phyloP scores from a whole-genome alignment of 495 filamentous ascomycete species.

The Margaritispora aquatica region DNA sequence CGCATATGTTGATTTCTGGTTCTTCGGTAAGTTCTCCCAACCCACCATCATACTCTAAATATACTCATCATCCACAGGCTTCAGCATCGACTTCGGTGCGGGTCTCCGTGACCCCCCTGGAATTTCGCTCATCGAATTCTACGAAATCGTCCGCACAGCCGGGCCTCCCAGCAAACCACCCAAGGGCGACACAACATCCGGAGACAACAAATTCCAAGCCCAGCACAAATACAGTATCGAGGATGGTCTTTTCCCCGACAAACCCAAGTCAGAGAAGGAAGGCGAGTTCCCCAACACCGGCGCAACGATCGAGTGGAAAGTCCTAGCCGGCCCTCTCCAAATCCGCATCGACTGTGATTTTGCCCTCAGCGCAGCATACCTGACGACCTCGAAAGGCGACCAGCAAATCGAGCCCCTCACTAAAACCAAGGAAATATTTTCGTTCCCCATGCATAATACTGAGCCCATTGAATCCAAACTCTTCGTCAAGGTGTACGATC shows the following conservation, averaged over 20 bases:
- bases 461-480: neutral
- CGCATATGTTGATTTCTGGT: conserved; percentile 5
- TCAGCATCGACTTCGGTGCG: conserved; percentile 1
- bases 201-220: neutral
- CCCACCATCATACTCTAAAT: neutral
- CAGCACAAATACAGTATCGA: conserved; percentile 2
- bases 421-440: neutral
- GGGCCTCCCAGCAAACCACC: neutral
- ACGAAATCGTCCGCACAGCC: conserved; percentile 1
- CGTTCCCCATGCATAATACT: neutral
- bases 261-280: neutral
- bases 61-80: neutral
- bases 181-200: neutral
- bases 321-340: neutral
- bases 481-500: neutral
- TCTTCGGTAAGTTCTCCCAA: conserved; percentile 1
- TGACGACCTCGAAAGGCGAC: neutral
- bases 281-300: conserved; percentile 1
- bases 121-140: neutral
- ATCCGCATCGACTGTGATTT: conserved; percentile 3
- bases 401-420: neutral
- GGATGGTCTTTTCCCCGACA: neutral
- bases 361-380: neutral
- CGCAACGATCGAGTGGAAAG: neutral
- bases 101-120: neutral